phyloP scores from a whole-genome alignment of 2,329 filamentous ascomycete genomes.

The Fusarium sp. region DNA sequence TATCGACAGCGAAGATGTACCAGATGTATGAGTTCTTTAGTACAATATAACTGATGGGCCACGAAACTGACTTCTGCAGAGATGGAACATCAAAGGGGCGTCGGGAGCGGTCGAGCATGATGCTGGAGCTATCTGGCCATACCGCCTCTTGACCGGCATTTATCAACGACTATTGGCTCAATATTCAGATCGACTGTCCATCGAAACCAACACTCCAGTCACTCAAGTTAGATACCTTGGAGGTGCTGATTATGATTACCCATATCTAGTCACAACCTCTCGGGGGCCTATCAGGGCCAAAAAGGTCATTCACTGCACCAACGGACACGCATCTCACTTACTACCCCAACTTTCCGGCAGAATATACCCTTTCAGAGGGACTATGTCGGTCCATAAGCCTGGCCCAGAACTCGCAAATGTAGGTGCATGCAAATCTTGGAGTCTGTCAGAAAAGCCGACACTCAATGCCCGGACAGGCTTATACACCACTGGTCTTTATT shows the following conservation, averaged over 20 bases:
- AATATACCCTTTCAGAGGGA: conserved; percentile 58
- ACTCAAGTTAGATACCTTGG: neutral
- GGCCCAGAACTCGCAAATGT: conserved; percentile 46
- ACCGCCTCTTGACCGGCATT: conserved; percentile 58
- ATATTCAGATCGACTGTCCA: conserved; percentile 48
- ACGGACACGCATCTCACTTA: conserved; percentile 63
- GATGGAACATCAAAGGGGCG: conserved; percentile 42
- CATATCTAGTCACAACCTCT: conserved; percentile 58
- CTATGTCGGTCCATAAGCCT: conserved; percentile 63
- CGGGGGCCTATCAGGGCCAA: conserved; percentile 59
- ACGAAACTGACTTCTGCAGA: conserved; percentile 4
- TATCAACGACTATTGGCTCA: conserved; percentile 54
- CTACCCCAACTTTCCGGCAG: conserved; percentile 60
- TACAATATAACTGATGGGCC: too few species aligned
- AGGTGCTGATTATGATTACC: conserved; percentile 25
- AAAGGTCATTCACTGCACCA: conserved; percentile 68
- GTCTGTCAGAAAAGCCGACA: conserved; percentile 55
- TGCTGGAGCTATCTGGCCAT: conserved; percentile 63
- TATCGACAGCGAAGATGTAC: neutral
- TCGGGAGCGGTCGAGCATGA: conserved; percentile 55
- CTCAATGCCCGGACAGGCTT: conserved; percentile 63
- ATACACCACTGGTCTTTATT: conserved; percentile 44
- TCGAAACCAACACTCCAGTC: conserved; percentile 55
- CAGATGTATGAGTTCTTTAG: neutral
- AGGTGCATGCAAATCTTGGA: conserved; percentile 58